phyloP scores from a whole-genome alignment of 1,284 basidiomycete species.

The Stygiomarasmius scandens region DNA sequence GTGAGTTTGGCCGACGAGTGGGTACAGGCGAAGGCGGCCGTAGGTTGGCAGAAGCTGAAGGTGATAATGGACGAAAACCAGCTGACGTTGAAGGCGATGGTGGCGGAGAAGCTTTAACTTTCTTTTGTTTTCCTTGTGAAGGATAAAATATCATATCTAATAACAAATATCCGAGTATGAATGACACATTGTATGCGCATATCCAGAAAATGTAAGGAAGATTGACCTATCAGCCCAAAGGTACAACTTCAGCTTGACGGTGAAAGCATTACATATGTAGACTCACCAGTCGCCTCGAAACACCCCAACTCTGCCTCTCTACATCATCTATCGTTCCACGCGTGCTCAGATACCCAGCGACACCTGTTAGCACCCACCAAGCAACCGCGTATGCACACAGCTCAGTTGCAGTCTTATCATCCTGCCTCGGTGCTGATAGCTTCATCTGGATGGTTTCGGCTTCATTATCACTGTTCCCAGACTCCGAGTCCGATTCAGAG shows the following conservation, averaged over 20 bases:
- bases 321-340: constrained; percentile 34
- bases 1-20: not conserved
- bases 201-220: constrained; percentile 90
- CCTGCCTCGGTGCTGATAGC: constrained; percentile 46
- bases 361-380: constrained; percentile 73
- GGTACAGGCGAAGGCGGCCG: not conserved
- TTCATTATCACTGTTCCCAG: constrained; percentile 1
- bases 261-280: not conserved
- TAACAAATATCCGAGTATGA: constrained; percentile 80
- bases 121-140: constrained; percentile 42
- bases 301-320: constrained; percentile 31
- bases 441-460: constrained; percentile 19
- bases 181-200: constrained; percentile 86
- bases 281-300: constrained; percentile 80
- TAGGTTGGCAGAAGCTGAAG: not conserved
- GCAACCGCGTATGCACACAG: constrained; percentile 75
- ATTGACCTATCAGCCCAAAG: constrained; percentile 80
- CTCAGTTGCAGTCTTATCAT: constrained; percentile 74
- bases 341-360: constrained; percentile 37
- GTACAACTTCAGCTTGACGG: no score
- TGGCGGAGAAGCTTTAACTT: constrained; percentile 33
- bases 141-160: constrained; percentile 76
- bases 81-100: constrained; percentile 9
- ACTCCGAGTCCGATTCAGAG: not conserved
- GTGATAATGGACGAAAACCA: not conserved